Percentiles rank a stretch among this genome's conserved stretches.
Conservation (phyloP, 805 yeast species). For the Grigorovia jiainica region DNA sequence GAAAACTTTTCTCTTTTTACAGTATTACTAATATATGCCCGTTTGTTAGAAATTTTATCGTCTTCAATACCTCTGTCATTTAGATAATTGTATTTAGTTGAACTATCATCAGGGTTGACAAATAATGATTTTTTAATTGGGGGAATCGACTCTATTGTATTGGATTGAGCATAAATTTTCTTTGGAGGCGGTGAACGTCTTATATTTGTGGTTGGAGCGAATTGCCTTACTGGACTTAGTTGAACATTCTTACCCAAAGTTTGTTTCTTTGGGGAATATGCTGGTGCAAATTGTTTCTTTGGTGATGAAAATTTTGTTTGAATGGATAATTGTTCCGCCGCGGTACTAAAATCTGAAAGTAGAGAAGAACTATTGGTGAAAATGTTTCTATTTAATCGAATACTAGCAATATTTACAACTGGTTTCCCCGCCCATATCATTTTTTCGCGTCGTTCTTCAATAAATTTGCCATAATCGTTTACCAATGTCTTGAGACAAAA, state of each 20-base stretch:
- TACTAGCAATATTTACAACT: slow-evolving; percentile 11
- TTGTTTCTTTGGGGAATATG: slow-evolving; percentile 4
- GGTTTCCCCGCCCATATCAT: slow-evolving; percentile 24
- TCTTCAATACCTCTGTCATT: no score
- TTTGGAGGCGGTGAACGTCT: slow-evolving; percentile 6
- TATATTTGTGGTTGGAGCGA: slow-evolving; percentile 9
- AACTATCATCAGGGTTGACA: slow-evolving; percentile 3
- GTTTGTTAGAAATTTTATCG: background rate
- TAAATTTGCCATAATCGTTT: slow-evolving; percentile 21
- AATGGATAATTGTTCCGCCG: slow-evolving; percentile 18
- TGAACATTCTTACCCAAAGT: background rate
- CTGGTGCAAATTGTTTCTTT: slow-evolving; percentile 11
- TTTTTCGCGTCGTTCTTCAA: slow-evolving; percentile 20
- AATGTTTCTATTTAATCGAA: slow-evolving; percentile 15
- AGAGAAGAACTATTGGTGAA: background rate
- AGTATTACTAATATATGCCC: no score
- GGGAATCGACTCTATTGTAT: background rate
- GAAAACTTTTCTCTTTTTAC: background rate
- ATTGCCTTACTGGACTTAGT: slow-evolving; percentile 7
- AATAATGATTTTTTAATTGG: slow-evolving; percentile 6
- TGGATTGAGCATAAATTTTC: slow-evolving; percentile 6
- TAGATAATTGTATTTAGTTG: background rate
- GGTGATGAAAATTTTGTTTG: slow-evolving; percentile 2
- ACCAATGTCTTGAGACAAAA: slow-evolving; percentile 20
- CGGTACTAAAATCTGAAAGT: slow-evolving; percentile 18